A percentile compares a stretch with the other conserved stretches of the same genome.
phyloP scores from a whole-genome alignment of 768 basidiomycete genomes.

The Aureoboletus auriporus region DNA sequence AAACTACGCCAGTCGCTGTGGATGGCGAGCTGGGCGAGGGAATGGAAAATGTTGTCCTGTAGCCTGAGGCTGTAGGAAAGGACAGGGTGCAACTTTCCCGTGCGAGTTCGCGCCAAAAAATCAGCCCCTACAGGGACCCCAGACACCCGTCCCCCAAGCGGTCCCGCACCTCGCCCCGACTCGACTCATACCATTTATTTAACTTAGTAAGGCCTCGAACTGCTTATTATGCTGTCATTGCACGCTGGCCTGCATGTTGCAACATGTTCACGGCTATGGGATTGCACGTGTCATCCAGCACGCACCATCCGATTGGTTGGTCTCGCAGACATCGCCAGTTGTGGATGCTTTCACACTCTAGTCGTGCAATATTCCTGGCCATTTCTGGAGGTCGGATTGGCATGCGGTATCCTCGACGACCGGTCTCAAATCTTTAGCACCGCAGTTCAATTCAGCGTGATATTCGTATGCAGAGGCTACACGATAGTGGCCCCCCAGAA shows the following conservation, averaged over 20 bases:
- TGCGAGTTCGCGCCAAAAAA: constrained; percentile 32
- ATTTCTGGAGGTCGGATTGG: no score
- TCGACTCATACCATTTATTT: neutral
- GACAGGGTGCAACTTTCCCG: constrained; percentile 31
- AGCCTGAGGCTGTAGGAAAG: constrained; percentile 38
- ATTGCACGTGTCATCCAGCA: neutral
- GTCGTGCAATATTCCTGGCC: no score
- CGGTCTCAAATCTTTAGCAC: no score
- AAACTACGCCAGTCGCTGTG: constrained; percentile 34
- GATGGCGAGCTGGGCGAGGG: constrained; percentile 31
- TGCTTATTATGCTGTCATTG: no score
- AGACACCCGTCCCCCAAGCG: constrained; percentile 15
- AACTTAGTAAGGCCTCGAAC: no score
- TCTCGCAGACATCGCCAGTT: no score
- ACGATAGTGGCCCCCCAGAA: no score
- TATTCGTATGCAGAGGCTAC: no score
- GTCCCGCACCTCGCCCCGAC: constrained; percentile 8
- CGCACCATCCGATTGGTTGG: no score
- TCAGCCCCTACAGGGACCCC: constrained; percentile 25
- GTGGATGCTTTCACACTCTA: no score
- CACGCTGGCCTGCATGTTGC: neutral
- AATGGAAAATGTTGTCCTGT: constrained; percentile 26
- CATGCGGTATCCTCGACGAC: no score
- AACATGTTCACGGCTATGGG: constrained; percentile 3
- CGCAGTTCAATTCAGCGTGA: no score